Conservation (phyloP, 768 basidiomycete genomes). For the Leccinum longicurvipes region DNA sequence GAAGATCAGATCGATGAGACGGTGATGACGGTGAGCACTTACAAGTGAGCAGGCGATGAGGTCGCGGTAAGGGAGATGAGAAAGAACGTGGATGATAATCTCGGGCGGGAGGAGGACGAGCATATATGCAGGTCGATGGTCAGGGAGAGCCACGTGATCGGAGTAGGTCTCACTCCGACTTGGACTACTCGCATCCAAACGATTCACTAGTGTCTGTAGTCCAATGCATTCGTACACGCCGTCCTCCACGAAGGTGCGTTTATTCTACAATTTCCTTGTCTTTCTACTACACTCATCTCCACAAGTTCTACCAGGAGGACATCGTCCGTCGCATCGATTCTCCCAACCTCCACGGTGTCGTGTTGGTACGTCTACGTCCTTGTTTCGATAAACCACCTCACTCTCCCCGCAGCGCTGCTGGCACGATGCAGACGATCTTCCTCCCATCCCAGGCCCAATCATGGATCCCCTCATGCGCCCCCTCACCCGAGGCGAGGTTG, state of each 20-base stretch:
- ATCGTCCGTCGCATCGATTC: constrained; percentile 49
- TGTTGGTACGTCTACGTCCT: constrained; percentile 47
- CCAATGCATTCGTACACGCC: constrained; percentile 27
- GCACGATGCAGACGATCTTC: constrained; percentile 80
- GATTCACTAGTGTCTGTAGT: too few relatives aligned
- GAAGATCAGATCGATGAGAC: not conserved
- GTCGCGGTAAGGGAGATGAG: constrained; percentile 19
- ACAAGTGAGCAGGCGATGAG: constrained; percentile 30
- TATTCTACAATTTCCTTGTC: not conserved
- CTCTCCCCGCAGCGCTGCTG: constrained; percentile 66
- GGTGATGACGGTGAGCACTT: constrained; percentile 2
- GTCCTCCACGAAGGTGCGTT: constrained; percentile 34
- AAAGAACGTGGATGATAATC: constrained; percentile 22
- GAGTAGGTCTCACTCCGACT: not conserved
- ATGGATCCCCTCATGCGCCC: constrained; percentile 74
- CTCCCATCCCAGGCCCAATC: constrained; percentile 37
- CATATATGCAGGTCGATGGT: too few relatives aligned
- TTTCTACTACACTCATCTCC: not conserved
- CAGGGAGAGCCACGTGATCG: not conserved
- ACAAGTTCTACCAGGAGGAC: constrained; percentile 66
- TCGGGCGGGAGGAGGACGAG: constrained; percentile 23
- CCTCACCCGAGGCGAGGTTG: constrained; percentile 76
- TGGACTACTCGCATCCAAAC: constrained; percentile 6
- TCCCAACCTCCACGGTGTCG: constrained; percentile 51
- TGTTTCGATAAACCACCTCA: constrained; percentile 5